A percentile compares a stretch with the other conserved stretches of the same genome.
Conservation (phyloP, 352 stramenopile species). For the Phytophthora citricola region DNA sequence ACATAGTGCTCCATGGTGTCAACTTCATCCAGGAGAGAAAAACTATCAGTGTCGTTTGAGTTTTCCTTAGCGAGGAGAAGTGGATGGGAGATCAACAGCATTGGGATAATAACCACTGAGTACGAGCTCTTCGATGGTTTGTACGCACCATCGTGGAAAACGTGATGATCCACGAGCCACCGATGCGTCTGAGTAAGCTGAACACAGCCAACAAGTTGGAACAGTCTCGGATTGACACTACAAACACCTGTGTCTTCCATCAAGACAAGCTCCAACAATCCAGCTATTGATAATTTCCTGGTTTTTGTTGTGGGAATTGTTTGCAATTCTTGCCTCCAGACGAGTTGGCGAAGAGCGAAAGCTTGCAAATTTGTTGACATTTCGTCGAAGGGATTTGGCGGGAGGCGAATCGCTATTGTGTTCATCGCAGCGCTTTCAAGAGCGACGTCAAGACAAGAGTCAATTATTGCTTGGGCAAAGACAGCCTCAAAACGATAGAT, state of each 20-base stretch:
- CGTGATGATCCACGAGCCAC: constrained; percentile 30
- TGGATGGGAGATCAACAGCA: constrained; percentile 37
- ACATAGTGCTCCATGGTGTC: constrained; percentile 53
- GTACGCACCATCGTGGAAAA: constrained; percentile 34
- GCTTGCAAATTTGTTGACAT: constrained; percentile 44
- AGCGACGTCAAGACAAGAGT: constrained; percentile 52
- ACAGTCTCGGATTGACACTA: constrained; percentile 29
- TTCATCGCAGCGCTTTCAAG: constrained; percentile 63
- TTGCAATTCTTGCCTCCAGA: constrained; percentile 29
- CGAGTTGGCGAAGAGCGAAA: constrained; percentile 45
- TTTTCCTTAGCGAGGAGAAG: constrained; percentile 12
- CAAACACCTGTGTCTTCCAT: constrained; percentile 7
- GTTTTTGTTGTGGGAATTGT: neutral
- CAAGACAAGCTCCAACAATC: constrained; percentile 10
- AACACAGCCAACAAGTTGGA: constrained; percentile 18
- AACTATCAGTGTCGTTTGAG: neutral
- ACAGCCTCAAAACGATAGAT: constrained; percentile 48
- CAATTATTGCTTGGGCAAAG: constrained; percentile 56
- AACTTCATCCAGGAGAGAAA: constrained; percentile 8
- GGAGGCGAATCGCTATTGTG: constrained; percentile 44
- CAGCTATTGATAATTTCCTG: neutral
- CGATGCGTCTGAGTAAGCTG: constrained; percentile 19
- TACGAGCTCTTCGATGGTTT: constrained; percentile 55
- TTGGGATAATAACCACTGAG: constrained; percentile 33
- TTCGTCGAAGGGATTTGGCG: constrained; percentile 58